Evolutionary conservation across 768 basidiomycete species (phyloP), one percentile per base, ranked within the genome.

Genomic region (Lentinus tigrinus): DNA sequence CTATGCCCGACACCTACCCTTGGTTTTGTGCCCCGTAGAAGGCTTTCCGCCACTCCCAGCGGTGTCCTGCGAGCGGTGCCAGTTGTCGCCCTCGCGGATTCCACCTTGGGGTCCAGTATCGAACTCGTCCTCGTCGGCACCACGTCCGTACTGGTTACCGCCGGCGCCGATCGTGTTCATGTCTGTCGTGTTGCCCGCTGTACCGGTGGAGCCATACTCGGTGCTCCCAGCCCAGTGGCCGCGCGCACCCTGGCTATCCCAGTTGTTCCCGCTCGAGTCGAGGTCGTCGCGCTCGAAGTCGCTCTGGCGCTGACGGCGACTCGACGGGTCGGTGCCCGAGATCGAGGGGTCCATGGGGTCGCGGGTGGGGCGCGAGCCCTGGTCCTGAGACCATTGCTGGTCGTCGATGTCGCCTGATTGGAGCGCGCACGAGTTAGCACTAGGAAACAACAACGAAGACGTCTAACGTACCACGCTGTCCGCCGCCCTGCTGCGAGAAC

Each of bases 151-250:
- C 51, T 4, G 14, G 44, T 58, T 39, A 7, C 61, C 57, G 8
- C 56, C 63, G 36, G 63, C 49, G 11, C 63, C 63, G 40, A 24
- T 26, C 9, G 56, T 60, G 54, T 56, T 53, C 11, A 27, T 13
- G 63, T 54, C 56, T 38, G 39, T 58, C 36, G 63, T 61, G 50
- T 64, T 61, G 27, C 63, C 63, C 21, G n/a, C 48, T 27, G 24
- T 49, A 47, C 56, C 58, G 11, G 58, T 51, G 50, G 27, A 48
- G 40, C 56, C 56, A 48, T 58, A 47, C 24, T 64, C 60, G 21
- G 53, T 56, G 14, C 5, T 52, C 10, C 59, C 56, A 11, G 48
- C 51, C 58, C 58, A 60, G 37, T 37, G 40, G 40, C 21, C 40
- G 17, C 7, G 23, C 39, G 40, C 52, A 23, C 51, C 58, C 10